phyloP scores from a whole-genome alignment of 176 grass and related monocot genomes.

The Dactylis glomerata region DNA sequence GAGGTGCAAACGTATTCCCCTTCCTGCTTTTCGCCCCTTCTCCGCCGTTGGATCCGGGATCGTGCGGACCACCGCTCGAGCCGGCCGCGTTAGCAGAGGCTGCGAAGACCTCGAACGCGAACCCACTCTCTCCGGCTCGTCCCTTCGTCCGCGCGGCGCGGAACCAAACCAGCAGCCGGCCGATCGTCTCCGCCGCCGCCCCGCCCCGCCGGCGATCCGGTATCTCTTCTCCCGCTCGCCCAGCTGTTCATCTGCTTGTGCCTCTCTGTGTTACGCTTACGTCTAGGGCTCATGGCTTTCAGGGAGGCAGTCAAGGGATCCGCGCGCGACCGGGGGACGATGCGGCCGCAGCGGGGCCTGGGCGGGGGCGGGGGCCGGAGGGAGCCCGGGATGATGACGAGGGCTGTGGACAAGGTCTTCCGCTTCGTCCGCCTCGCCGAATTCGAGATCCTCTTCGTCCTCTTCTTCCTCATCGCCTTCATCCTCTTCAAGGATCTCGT shows the following conservation, averaged over 20 bases:
- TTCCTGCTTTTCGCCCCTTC: not conserved
- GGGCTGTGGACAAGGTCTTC: slow-evolving; percentile 68
- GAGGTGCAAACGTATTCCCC: not conserved
- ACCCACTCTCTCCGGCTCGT: not conserved
- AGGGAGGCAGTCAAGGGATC: not conserved
- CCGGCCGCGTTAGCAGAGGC: not conserved
- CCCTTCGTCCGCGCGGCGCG: not conserved
- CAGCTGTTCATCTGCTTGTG: not conserved
- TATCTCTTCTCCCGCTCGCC: not conserved
- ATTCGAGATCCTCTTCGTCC: slow-evolving; percentile 96
- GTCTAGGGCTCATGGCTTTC: not conserved
- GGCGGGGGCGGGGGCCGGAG: slow-evolving; percentile 9
- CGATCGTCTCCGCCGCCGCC: not conserved
- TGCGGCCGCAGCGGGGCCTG: slow-evolving; percentile 44
- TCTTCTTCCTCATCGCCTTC: slow-evolving; percentile 84
- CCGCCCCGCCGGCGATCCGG: not conserved
- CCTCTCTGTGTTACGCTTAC: not conserved
- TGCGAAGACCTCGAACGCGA: not conserved
- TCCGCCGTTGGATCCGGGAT: slow-evolving; percentile 4
- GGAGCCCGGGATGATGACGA: slow-evolving; percentile 50
- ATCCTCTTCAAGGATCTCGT: slow-evolving; percentile 92
- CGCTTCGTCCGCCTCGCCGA: slow-evolving; percentile 84
- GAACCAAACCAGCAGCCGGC: not conserved
- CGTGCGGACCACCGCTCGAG: not conserved
- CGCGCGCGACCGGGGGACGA: slow-evolving; percentile 14